Evolutionary conservation across 2,329 filamentous ascomycete species (phyloP).

Genomic region (Endocalyx cinctus): DNA sequence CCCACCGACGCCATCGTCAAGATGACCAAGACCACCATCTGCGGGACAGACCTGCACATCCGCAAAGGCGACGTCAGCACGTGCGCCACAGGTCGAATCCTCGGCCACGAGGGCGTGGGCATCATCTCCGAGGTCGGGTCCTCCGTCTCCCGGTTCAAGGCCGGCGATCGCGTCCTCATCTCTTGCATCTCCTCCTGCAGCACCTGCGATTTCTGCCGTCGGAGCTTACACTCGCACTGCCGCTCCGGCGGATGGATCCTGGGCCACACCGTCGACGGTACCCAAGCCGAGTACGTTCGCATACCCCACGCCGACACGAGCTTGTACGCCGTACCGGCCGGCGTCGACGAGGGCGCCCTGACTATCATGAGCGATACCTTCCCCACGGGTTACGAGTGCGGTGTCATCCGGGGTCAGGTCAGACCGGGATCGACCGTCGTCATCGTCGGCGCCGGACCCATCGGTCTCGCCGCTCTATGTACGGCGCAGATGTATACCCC

Average conservation of each 20-base stretch:
- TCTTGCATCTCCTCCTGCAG: slow-evolving; percentile 27
- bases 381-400: background rate
- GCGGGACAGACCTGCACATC: slow-evolving; percentile 28
- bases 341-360: background rate
- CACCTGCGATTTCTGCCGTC: slow-evolving; percentile 23
- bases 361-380: background rate
- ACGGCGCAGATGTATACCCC: background rate
- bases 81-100: slow-evolving; percentile 6
- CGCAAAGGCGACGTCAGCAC: slow-evolving; percentile 24
- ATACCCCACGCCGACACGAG: background rate
- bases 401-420: background rate
- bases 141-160: slow-evolving; percentile 15
- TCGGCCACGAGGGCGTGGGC: slow-evolving; percentile 22
- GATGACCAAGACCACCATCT: slow-evolving; percentile 29
- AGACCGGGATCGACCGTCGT: background rate
- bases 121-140: slow-evolving; percentile 21
- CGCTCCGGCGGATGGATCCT: background rate
- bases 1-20: slow-evolving; percentile 27
- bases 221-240: background rate
- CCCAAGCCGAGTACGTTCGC: background rate
- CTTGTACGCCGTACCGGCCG: background rate
- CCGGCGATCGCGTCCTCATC: slow-evolving; percentile 26
- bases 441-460: background rate
- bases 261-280: background rate
- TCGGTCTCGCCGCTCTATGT: no score